Percentiles rank a stretch among this genome's conserved stretches.
These are phyloP conservation scores for Scutellaria minor DNA, from an alignment of 257 asterid species.

Conservation along the genomic window DNA sequence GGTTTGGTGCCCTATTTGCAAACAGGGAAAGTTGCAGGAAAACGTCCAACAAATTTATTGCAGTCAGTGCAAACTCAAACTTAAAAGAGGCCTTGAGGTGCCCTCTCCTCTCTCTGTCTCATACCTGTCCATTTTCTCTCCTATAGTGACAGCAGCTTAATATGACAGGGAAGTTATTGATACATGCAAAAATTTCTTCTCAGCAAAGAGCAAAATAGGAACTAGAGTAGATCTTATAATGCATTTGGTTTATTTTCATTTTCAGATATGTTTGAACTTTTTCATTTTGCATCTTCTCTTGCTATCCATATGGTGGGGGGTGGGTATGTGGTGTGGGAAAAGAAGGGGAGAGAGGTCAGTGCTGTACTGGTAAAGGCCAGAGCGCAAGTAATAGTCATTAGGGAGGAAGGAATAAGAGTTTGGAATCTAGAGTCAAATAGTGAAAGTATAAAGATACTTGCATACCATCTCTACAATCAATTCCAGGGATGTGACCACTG, in stretches of 20 bases:
- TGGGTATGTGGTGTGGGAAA: background rate
- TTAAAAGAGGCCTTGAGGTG: conserved; percentile 77
- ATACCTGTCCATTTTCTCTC: conserved; percentile 4
- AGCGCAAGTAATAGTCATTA: too few species aligned
- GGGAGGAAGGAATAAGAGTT: too few species aligned
- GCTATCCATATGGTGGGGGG: conserved; percentile 1
- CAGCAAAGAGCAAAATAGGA: background rate
- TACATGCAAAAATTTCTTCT: background rate
- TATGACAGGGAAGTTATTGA: background rate
- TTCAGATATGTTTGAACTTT: background rate
- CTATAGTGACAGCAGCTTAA: conserved; percentile 16
- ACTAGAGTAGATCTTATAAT: background rate
- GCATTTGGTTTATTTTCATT: conserved; percentile 7
- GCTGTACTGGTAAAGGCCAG: background rate
- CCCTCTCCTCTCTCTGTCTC: conserved; percentile 29
- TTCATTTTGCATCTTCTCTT: background rate
- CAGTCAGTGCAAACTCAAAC: conserved; percentile 63
- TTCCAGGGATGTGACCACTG: background rate
- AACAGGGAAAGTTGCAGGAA: conserved; percentile 73
- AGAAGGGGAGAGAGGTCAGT: background rate
- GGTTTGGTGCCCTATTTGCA: conserved; percentile 97
- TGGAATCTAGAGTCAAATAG: too few species aligned
- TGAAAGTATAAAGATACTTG: background rate
- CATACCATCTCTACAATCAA: background rate
- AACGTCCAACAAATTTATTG: conserved; percentile 59